Base-by-base conservation (phyloP, 2,329 filamentous ascomycete species). In the Mollisia scopiformis region DNA sequence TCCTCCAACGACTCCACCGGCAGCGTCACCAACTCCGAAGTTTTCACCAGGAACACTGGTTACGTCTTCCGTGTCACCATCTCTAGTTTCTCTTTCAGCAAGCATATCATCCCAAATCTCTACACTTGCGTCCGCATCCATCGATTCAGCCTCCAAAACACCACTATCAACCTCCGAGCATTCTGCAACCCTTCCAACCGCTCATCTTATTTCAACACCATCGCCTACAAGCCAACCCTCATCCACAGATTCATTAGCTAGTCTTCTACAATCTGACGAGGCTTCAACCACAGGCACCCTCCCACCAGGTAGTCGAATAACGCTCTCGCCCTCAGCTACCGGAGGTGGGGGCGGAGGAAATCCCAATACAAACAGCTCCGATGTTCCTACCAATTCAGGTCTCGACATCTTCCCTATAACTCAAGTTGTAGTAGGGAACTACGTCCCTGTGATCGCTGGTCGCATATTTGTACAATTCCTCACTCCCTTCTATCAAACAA, bases 341-440 rank as follows among this genome's bases (percentile, higher is more conserved):
- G 23, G 14, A 1, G 23, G 35, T n/a, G 52, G 43, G 3, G 43
- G 43, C 11, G 43, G 43, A 27, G 43, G 43, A 25, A 13, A 25
- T 8, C 21, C 25, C 4, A 7, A 51, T 14, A 52, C 19, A 13
- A 56, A 62, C 27, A 39, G 21, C 25, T 33, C 54, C 27, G 55
- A 57, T 25, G 39, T 30, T 7, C 25, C 51, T 19, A 41, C 37
- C 5, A 43, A 53, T 25, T 14, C 60, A 6, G 21, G 19, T n/a
- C 50, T 39, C 11, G 35, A 52, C 11, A 59, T 62, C 28, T 62
- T 19, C 10, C 60, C 60, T 13, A 53, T 62, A 23, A 28, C 33
- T 3, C 52, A 56, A 55, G 33, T 52, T 14, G 43, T 62, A 23
- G 13, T 59, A 2, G 60, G 60, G n/a, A 54, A 62, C 19, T 59